Conservation (phyloP, 768 basidiomycete species). For the Mycena vitilis region DNA sequence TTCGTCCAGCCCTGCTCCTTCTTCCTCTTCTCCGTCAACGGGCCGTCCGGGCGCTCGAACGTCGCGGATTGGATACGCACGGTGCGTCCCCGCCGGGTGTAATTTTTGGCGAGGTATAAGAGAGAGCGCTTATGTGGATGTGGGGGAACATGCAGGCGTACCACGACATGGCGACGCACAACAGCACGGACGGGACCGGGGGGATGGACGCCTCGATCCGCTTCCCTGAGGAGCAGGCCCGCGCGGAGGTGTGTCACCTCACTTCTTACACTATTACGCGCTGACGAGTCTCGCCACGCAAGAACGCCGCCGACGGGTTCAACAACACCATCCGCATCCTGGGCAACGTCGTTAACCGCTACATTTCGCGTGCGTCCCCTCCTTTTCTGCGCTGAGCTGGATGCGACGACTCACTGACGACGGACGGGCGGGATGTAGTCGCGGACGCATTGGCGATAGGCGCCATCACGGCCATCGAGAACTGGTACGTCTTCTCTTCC, state of each 20-base stretch:
- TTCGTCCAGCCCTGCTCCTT: slow-evolving; percentile 5
- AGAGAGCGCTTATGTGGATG: too few relatives aligned
- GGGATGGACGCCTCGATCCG: slow-evolving; percentile 2
- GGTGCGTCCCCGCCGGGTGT: too few relatives aligned
- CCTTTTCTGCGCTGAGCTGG: not conserved
- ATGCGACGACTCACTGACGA: not conserved
- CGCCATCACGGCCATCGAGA: not conserved
- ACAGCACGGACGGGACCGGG: not conserved
- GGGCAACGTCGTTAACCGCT: not conserved
- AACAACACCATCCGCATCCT: not conserved
- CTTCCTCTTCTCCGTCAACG: not conserved
- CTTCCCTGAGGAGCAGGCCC: slow-evolving; percentile 4
- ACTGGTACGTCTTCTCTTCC: not conserved
- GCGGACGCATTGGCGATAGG: not conserved
- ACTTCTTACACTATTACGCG: not conserved
- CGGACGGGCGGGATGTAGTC: not conserved
- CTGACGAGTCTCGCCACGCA: not conserved
- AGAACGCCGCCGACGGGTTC: not conserved
- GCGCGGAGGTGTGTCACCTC: not conserved
- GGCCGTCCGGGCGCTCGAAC: not conserved
- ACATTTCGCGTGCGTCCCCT: not conserved
- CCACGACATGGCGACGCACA: slow-evolving; percentile 6
- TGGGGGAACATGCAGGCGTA: too few relatives aligned
- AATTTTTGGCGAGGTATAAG: too few relatives aligned
- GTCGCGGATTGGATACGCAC: slow-evolving; percentile 2